Base-by-base conservation (phyloP, 306 rosid genomes). In the Inga leiocalycina region DNA sequence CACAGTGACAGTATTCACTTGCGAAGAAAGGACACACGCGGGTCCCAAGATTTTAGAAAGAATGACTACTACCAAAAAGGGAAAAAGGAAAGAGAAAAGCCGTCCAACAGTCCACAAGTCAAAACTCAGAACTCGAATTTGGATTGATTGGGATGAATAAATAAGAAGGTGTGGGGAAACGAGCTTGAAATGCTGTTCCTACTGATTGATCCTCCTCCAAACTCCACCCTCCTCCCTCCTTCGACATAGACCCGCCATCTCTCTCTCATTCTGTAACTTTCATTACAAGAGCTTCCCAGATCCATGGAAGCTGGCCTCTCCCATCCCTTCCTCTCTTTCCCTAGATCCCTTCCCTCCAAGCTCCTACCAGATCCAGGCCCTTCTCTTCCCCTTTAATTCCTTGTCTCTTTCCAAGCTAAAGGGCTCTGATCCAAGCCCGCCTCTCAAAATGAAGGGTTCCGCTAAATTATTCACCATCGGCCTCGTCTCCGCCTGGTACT, bases 381-480 rank as follows among this genome's bases (percentile, higher is more conserved):
- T 75, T 70, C 44, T 72, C 57, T n/a, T 64, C 39, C 68, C 68
- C 52, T 71, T 68, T 61, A 16, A 37, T 11, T 37, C 67, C 62
- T 77, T 19, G 30, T 59, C 8, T 56, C 11, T 51, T 34, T 57
- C 52, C 11, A 32, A 88, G 64, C 88, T 77, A 39, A 90, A 85
- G 90, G 90, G 73, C 75, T 78, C 85, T 49, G 86, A 88, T 89
- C 90, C 27, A 77, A 71, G 76, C 88, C 87, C 86, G 49, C 79
- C 80, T 76, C 51, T 49, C 39, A 68, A 15, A 61, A 94, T 94
- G 97, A 96, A 92, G 93, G 84, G 91, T 45, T 68, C 93, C 39
- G 89, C 86, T 80, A 97, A 98, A 78, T 86, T 96, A 66, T 96
- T 94, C 91, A 96, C 99, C 81, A 79, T 94, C 84, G 97, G 97